These are phyloP conservation scores for Vairimorpha necatrix DNA, from an alignment of 371 early-diverging fungal genomes.

Conservation along the genomic window DNA sequence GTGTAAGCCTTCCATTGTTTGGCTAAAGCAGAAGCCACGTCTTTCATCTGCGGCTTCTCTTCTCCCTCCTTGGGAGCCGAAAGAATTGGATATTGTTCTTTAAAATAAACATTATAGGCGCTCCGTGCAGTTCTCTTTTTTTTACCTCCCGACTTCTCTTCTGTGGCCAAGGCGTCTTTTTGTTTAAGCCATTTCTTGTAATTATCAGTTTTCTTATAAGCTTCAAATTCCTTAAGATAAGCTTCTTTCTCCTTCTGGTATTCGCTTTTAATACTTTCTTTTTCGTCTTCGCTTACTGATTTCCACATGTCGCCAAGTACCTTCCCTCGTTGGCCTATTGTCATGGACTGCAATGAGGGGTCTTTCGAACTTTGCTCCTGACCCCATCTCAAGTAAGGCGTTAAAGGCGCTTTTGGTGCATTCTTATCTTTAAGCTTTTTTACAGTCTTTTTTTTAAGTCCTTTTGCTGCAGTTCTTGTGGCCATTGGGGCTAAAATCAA, in stretches of 20 bases:
- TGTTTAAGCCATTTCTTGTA: slow-evolving; percentile 51
- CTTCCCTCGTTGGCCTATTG: slow-evolving; percentile 55
- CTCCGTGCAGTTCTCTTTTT: slow-evolving; percentile 26
- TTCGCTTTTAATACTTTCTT: slow-evolving; percentile 49
- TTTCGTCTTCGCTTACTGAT: slow-evolving; percentile 47
- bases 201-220: slow-evolving; percentile 60
- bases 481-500: slow-evolving; percentile 22
- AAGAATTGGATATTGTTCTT: slow-evolving; percentile 52
- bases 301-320: slow-evolving; percentile 47
- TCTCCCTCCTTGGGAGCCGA: slow-evolving; percentile 28
- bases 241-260: slow-evolving; percentile 47
- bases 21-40: slow-evolving; percentile 50
- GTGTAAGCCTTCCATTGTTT: slow-evolving; percentile 50
- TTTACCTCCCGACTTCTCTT: slow-evolving; percentile 39
- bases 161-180: slow-evolving; percentile 53
- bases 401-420: slow-evolving; percentile 64
- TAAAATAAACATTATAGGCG: slow-evolving; percentile 45
- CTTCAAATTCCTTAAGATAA: slow-evolving; percentile 52
- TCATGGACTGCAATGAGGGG: slow-evolving; percentile 18
- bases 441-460: slow-evolving; percentile 28
- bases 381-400: slow-evolving; percentile 61
- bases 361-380: slow-evolving; percentile 51
- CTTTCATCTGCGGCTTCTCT: slow-evolving; percentile 21
- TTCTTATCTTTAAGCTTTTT: slow-evolving; percentile 62
- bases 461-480: slow-evolving; percentile 16